phyloP scores from a whole-genome alignment of 306 rosid genomes.

The Ammopiptanthus mongolicus region DNA sequence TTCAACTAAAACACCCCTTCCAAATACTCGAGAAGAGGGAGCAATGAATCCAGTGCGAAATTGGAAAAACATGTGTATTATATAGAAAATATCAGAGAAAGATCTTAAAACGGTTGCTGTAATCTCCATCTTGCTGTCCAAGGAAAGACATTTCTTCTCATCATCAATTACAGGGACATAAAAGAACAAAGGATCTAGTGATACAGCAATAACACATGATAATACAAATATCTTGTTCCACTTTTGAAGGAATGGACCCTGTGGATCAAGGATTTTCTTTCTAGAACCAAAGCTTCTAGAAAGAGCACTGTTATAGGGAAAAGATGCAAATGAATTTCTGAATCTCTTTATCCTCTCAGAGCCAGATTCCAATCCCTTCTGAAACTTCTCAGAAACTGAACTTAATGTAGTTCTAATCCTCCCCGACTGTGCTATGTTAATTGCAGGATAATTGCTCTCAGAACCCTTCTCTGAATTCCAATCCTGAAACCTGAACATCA shows the following conservation, averaged over 20 bases:
- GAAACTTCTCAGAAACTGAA: conserved; percentile 58
- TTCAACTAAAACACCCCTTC: conserved; percentile 93
- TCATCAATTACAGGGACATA: conserved; percentile 77
- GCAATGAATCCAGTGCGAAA: conserved; percentile 86
- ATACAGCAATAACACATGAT: conserved; percentile 79
- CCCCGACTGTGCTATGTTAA: conserved; percentile 38
- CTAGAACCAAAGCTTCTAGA: conserved; percentile 44
- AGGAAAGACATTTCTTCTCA: conserved; percentile 50
- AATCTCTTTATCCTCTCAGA: conserved; percentile 63
- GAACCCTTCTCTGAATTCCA: conserved; percentile 66
- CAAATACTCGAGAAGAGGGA: conserved; percentile 89
- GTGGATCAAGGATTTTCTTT: conserved; percentile 85
- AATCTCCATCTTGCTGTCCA: conserved; percentile 61
- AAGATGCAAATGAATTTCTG: conserved; percentile 57
- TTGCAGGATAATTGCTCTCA: conserved; percentile 49
- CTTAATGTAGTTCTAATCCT: conserved; percentile 36
- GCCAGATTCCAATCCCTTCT: conserved; percentile 65
- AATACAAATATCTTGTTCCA: conserved; percentile 96
- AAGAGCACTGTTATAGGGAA: conserved; percentile 40
- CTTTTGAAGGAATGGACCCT: conserved; percentile 86
- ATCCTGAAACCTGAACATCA: conserved; percentile 69
- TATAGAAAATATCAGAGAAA: conserved; percentile 68
- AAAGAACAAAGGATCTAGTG: conserved; percentile 88
- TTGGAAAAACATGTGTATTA: conserved; percentile 71
- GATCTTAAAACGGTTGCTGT: conserved; percentile 71